Percentiles rank a stretch among this genome's conserved stretches.
These are phyloP conservation scores for Neoarthrinium moseri DNA, from an alignment of 2,329 filamentous ascomycete species.

Conservation along the genomic window DNA sequence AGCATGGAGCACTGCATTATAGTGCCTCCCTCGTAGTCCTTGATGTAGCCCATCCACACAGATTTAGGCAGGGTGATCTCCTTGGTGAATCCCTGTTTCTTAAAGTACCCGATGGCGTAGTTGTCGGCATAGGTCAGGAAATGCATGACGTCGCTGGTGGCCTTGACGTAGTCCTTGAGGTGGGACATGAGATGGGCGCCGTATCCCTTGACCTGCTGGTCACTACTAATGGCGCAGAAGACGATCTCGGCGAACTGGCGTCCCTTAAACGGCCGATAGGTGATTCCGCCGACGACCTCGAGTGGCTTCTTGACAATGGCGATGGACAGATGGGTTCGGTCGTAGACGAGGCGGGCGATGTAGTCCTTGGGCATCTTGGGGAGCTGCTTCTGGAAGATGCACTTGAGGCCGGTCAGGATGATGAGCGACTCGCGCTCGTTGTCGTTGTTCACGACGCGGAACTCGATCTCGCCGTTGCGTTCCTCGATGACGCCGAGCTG, in stretches of 20 bases:
- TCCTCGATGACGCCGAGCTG: conserved; percentile 91
- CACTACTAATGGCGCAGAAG: conserved; percentile 95
- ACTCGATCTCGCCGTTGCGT: conserved; percentile 90
- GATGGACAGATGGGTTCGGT: conserved; percentile 92
- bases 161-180: conserved; percentile 96
- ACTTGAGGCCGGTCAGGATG: conserved; percentile 92
- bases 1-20: conserved; percentile 99
- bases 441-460: conserved; percentile 97
- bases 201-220: conserved; percentile 98
- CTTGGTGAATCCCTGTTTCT: conserved; percentile 98
- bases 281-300: conserved; percentile 95
- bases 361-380: conserved; percentile 99
- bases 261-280: conserved; percentile 89
- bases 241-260: conserved; percentile 97
- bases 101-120: conserved; percentile 98
- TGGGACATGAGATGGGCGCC: conserved; percentile 98
- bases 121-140: conserved; percentile 99
- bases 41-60: conserved; percentile 99
- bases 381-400: conserved; percentile 96
- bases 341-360: conserved; percentile 95
- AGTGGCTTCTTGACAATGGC: conserved; percentile 96
- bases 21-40: conserved; percentile 97
- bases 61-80: conserved; percentile 90
- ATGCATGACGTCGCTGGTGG: conserved; percentile 95
- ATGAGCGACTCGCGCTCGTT: conserved; percentile 83